Evolutionary conservation across 306 rosid species (phyloP), one percentile per base, ranked within the genome.

Genomic region (Vigna radiata): DNA sequence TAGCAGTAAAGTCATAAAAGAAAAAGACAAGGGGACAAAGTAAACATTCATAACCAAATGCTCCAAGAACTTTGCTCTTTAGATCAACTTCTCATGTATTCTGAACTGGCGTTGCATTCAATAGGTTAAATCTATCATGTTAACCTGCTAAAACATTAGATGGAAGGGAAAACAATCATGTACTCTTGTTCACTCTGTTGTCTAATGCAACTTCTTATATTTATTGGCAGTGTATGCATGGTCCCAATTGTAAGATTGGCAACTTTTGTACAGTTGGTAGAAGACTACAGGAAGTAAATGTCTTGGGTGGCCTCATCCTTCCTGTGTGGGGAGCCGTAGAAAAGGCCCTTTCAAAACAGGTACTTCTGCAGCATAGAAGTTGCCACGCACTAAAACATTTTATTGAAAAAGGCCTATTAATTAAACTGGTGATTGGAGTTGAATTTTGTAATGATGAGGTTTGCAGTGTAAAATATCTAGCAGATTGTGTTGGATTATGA

Each of bases 291-390:
- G 99, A 95, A 86, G 99, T 95, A 55, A 92, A 92, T 87, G 92
- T 95, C 54, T 78, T 95, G 80, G 97, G 99, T 21, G 99, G 99
- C 69, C 96, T 95, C 73, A 92, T 95, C 77, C 96, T 95, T 87
- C 99, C 99, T 9, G 96, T 95, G 31, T 95, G 99, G 99, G 94
- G 98, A 68, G 84, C 96, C 16, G 79, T 95, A 69, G 99, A 95
- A 84, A 91, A 92, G 82, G 97, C 97, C 81, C 97, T 95, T 77
- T 76, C 97, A 41, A 95, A 91, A 86, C 99, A 95, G 99, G 99
- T 92, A 87, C 69, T 41, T 62, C 56, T 68, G 41, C 69, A 44
- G 48, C 46, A 59, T 79, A 59, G 31, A 70, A 65, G 44, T 55
- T 16, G 21, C 18, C 67, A 33, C 59, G 60, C 69, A 62, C 72